A percentile compares a stretch with the other conserved stretches of the same genome.
Evolutionary conservation across 192 early-diverging fungal species (phyloP).

Genomic region (Gaertneriomyces semiglobifer): DNA sequence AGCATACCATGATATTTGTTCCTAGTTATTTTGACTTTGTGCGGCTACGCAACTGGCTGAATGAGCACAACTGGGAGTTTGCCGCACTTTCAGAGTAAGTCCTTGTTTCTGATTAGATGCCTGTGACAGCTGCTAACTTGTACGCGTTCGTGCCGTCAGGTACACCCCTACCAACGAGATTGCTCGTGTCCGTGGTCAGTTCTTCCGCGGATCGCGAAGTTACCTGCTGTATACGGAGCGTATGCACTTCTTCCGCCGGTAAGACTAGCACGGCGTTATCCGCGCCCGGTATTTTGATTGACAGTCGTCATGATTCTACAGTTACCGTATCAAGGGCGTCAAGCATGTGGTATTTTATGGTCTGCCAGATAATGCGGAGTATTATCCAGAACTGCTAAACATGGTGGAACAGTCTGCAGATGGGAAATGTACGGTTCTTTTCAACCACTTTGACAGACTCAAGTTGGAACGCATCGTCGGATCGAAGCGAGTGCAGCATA

Average conservation of each 20-base stretch:
- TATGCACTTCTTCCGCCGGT: slow-evolving; percentile 92
- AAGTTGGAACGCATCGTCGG: slow-evolving; percentile 90
- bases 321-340: slow-evolving; percentile 79
- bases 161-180: slow-evolving; percentile 81
- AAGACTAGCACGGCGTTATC: slow-evolving; percentile 5
- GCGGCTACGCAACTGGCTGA: slow-evolving; percentile 82
- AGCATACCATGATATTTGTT: slow-evolving; percentile 66
- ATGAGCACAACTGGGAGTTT: slow-evolving; percentile 70
- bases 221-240: slow-evolving; percentile 89
- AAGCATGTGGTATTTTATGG: slow-evolving; percentile 87
- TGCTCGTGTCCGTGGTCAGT: slow-evolving; percentile 68
- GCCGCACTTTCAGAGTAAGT: slow-evolving; percentile 79
- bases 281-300: background rate
- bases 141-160: slow-evolving; percentile 30
- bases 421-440: slow-evolving; percentile 44
- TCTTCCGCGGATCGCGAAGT: slow-evolving; percentile 74
- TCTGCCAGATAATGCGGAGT: slow-evolving; percentile 78
- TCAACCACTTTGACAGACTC: slow-evolving; percentile 70
- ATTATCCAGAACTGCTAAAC: slow-evolving; percentile 89
- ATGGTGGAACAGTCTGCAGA: slow-evolving; percentile 55
- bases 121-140: background rate
- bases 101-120: background rate
- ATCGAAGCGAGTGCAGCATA: slow-evolving; percentile 62
- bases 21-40: slow-evolving; percentile 98
- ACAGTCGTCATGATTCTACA: slow-evolving; percentile 18